A percentile compares a stretch with the other conserved stretches of the same genome.
These are phyloP conservation scores for Mycena sp. DNA, from an alignment of 1,284 basidiomycete species.

Conservation along the genomic window DNA sequence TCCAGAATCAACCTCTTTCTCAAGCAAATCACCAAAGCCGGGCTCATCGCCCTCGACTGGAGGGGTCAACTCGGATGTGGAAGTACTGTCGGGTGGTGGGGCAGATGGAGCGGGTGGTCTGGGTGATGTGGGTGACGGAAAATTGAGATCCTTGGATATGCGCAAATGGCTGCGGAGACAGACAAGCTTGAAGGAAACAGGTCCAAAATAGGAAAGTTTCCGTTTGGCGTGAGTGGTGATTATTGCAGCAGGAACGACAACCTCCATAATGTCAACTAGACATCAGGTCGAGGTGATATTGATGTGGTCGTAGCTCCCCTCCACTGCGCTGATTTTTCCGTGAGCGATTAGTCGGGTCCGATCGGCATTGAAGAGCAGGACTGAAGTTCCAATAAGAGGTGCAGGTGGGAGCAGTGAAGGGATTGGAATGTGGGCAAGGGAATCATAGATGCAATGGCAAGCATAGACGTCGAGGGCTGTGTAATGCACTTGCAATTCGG, in stretches of 20 bases:
- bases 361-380: background rate
- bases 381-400: background rate
- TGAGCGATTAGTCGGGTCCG: background rate
- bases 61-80: background rate
- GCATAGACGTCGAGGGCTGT: conserved; percentile 40
- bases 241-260: background rate
- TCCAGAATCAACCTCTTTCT: background rate
- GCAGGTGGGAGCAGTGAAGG: background rate
- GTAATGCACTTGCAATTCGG: conserved; percentile 33
- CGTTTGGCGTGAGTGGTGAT: background rate
- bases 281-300: background rate
- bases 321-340: background rate
- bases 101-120: background rate
- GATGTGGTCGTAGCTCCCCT: background rate
- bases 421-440: conserved; percentile 7
- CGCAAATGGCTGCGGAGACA: background rate
- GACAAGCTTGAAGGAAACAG: background rate
- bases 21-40: background rate
- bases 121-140: background rate
- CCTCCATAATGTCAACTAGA: background rate
- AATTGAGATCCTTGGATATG: background rate
- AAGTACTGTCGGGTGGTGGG: background rate
- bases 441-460: conserved; percentile 29
- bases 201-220: background rate
- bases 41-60: background rate